Conservation (phyloP, 2,329 filamentous ascomycete species). For the Capronia epimyces region DNA sequence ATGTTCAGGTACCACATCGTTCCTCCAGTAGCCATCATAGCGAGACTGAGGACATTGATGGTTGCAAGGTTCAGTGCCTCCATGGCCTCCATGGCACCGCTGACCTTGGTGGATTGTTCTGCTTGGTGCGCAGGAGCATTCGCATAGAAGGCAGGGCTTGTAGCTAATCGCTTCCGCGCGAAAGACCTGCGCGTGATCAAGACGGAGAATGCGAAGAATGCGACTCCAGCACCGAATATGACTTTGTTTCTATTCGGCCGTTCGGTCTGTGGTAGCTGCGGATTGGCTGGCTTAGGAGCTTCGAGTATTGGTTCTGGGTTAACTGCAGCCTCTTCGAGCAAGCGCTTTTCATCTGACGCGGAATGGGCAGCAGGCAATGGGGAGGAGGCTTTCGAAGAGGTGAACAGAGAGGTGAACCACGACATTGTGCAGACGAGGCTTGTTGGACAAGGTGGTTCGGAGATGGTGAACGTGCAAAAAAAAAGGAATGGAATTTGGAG, state of each 20-base stretch:
- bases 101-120: conserved; percentile 41
- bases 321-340: conserved; percentile 17
- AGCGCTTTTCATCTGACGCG: conserved; percentile 13
- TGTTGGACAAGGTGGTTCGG: not conserved
- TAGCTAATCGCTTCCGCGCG: conserved; percentile 54
- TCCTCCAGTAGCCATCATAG: conserved; percentile 68
- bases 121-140: conserved; percentile 43
- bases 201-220: conserved; percentile 68
- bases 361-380: conserved; percentile 1
- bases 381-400: conserved; percentile 14
- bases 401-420: conserved; percentile 27
- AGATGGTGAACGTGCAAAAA: not conserved
- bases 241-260: conserved; percentile 50
- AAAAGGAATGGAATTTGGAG: not conserved
- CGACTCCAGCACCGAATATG: conserved; percentile 67
- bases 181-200: conserved; percentile 67
- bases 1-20: conserved; percentile 73
- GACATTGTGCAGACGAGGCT: conserved; percentile 19
- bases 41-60: conserved; percentile 72
- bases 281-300: conserved; percentile 4
- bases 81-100: conserved; percentile 66
- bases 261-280: conserved; percentile 13
- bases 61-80: conserved; percentile 84
- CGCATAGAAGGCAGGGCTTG: conserved; percentile 65
- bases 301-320: conserved; percentile 4